Percentiles rank a stretch among this genome's conserved stretches.
Conservation (phyloP, 2,329 filamentous ascomycete genomes). For the Hirsutella minnesotensis region DNA sequence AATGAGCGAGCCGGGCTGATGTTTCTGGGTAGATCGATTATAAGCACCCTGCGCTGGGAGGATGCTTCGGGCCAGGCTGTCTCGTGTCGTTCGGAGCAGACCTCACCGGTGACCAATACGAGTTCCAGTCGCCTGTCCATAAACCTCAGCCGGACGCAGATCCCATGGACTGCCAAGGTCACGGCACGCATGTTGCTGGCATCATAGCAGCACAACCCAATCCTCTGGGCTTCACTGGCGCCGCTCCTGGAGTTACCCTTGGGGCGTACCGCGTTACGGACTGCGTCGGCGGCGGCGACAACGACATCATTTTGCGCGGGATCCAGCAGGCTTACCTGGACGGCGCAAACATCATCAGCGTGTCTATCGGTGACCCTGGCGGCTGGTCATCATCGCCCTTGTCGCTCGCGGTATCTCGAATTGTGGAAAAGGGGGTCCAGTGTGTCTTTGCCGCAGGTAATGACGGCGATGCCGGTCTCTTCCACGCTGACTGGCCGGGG, state of each 20-base stretch:
- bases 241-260: conserved; percentile 41
- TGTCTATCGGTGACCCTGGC: neutral
- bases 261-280: conserved; percentile 46
- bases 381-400: neutral
- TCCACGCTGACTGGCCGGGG: neutral
- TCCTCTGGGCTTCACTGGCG: conserved; percentile 41
- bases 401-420: neutral
- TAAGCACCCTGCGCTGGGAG: conserved; percentile 48
- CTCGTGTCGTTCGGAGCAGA: conserved; percentile 48
- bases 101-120: conserved; percentile 15
- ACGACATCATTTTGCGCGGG: conserved; percentile 46
- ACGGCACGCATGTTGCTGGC: conserved; percentile 50
- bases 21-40: conserved; percentile 57
- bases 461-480: neutral
- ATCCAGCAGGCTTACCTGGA: conserved; percentile 47
- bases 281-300: conserved; percentile 33
- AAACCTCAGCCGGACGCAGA: conserved; percentile 30
- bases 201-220: conserved; percentile 47
- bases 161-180: conserved; percentile 43
- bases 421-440: neutral
- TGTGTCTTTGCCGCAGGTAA: neutral
- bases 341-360: too few species aligned
- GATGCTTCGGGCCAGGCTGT: conserved; percentile 48
- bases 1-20: too few species aligned
- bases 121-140: conserved; percentile 24